Base-by-base conservation (phyloP, 2,329 filamentous ascomycete species). In the Xylariaceae sp. region DNA sequence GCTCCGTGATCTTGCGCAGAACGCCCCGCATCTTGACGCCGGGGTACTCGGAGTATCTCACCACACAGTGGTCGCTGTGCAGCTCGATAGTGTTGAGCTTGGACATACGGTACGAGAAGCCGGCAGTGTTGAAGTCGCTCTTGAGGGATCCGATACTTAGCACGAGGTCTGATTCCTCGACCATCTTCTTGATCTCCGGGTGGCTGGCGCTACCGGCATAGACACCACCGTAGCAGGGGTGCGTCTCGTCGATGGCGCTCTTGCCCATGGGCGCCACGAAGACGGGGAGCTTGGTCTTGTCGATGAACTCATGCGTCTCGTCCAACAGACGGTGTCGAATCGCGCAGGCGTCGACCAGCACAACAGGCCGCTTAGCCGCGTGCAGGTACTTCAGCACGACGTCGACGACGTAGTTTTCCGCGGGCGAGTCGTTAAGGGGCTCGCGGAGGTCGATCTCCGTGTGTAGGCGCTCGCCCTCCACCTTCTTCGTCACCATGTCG, bases 221-320 rank as follows among this genome's bases (percentile, higher is more conserved):
- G 4, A 96, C 89, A 59, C 92, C 92, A 18, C 89, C 89, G 62
- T 88, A 96, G 65, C 83, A 88, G n/a, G 81, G 76, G 40, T 88
- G 80, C 2, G 81, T 82, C 72, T 96, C 91, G 64, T 94, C 82
- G 40, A 96, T 82, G 16, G 89, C 88, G 15, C 91, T 84, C 75
- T 96, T 96, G 40, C 91, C 91, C 88, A 95, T 95, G 2, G 91
- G 90, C 0, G 91, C 88, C n/a, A 92, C 89, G 64, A 94, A 95
- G 0, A 89, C 87, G 4, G 92, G 91, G 6, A 96, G 76, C 3
- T 83, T 78, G 1, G 89, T 89, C 71, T 87, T 89, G 55, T 86
- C 78, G 45, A 95, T 76, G 13, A 96, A 77, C 6, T 83, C 81
- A 62, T 89, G 84, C 15, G 91, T 85, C 70, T 94, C 90, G 1